Base-by-base conservation (phyloP, 768 basidiomycete species). In the Trametes cingulata region DNA sequence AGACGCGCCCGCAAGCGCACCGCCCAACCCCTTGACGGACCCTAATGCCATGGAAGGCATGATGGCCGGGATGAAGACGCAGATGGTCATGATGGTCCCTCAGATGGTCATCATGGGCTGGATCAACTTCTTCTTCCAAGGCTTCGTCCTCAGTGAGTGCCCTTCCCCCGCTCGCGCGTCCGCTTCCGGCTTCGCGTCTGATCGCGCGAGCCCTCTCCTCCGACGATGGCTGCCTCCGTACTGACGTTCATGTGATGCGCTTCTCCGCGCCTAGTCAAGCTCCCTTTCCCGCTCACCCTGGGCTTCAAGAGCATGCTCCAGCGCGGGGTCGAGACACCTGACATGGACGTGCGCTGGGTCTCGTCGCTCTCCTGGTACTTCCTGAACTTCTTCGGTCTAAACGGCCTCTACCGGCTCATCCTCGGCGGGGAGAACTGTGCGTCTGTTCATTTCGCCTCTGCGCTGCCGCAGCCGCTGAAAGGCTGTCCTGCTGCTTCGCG, bases 101-200 rank as follows among this genome's bases (percentile, higher is more conserved):
- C 91, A 98, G 75, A 98, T 98, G 90, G 82, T 97, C 61, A 93
- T 98, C 66, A 98, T 98, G 96, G 95, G 95, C 52, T 98, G 96
- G 92, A 98, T 99, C 76, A 98, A 95, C 74, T 94, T 95, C 74
- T 99, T 99, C 85, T 99, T 98, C 78, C 91, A 96, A 69, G 97
- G 97, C 27, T 98, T 98, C 72, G 91, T 99, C 59, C 82, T 98
- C 58, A 98, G 96, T 98, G 72, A 74, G 95, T 86, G 37, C 45
- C 17, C 13, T 54, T 22, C 51, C 22, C 52, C 52, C 53, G 24
- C 40, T 19, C 51, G 19, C 52, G 54, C 53, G 24, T 36, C 52
- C 47, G 42, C 49, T 39, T 52, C 29, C 29, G 29, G 24, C 41
- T 48, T 37, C 29, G 22, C 47, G 49, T 50, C 57, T 52, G 60